Evolutionary conservation across 2,329 filamentous ascomycete species (phyloP), one percentile per base, ranked within the genome.

Genomic region (Lecanicillium sp.): DNA sequence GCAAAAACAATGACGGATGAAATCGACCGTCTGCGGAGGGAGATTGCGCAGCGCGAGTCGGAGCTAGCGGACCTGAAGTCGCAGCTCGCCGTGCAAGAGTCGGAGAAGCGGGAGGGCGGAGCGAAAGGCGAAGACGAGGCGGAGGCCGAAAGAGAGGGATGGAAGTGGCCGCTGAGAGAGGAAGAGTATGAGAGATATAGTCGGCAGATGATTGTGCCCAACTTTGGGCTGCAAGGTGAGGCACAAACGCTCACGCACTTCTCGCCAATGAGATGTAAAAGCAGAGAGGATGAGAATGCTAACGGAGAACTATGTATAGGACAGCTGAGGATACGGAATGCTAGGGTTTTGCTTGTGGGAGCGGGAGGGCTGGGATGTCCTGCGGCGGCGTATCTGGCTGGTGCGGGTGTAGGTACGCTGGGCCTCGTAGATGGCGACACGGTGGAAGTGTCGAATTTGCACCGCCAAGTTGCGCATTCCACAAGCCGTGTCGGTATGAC

Each of bases 321-420:
- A 1, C 91, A 97, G 66, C 70, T 91, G 6, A 75, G 78, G 26
- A 71, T 97, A 14, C 85, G 81, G 58, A 70, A 74, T 1, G 74
- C 87, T 1, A 80, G 74, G 17, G 83, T 96, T 5, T 75, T 97
- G 7, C 74, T 98, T 39, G 78, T 98, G 20, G 93, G 93, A 10
- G 84, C 87, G 2, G 93, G 93, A 5, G 93, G 93, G 0, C 71
- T 98, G 11, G 93, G 93, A 10, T 97, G 89, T 62, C 93, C 93
- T 10, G 90, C 93, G 11, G 87, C 90, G 1, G 79, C 87, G n/a
- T 98, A 98, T 62, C 79, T 98, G 2, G 88, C 90, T 9, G 91
- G 89, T 19, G 87, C 93, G 2, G 93, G 93, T 1, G 77, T 96
- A 1, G 90, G 90, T 8, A 86, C 76, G 0, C 67, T 98, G 15